Conservation (phyloP, 1,284 basidiomycete genomes). For the Farysia itapuensis region DNA sequence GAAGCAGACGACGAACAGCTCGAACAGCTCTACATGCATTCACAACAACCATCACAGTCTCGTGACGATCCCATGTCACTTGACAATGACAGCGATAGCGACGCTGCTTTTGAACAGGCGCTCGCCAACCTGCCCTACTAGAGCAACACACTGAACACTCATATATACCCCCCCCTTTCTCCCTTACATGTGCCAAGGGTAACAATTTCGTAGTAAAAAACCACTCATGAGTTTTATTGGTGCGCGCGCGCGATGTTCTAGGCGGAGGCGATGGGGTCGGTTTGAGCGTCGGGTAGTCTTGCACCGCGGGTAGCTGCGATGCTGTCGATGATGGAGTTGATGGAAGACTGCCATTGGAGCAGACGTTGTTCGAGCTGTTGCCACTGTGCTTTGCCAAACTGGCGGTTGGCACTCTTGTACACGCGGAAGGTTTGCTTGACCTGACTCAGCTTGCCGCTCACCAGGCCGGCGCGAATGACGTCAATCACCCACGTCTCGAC, state of each 20-base stretch:
- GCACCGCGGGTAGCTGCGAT: slow-evolving; percentile 34
- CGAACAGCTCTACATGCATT: slow-evolving; percentile 20
- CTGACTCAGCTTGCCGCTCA: slow-evolving; percentile 55
- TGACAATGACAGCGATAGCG: background rate
- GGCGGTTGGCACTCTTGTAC: slow-evolving; percentile 50
- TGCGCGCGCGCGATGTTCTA: no score
- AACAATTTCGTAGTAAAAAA: no score
- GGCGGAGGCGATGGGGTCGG: slow-evolving; percentile 2
- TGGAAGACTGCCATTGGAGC: slow-evolving; percentile 51
- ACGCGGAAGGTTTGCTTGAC: slow-evolving; percentile 53
- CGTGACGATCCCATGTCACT: no score
- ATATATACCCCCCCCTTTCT: no score
- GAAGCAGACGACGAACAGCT: slow-evolving; percentile 12
- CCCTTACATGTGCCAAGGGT: no score
- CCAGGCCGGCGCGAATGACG: slow-evolving; percentile 57
- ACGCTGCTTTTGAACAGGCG: slow-evolving; percentile 2
- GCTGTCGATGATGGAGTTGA: slow-evolving; percentile 41
- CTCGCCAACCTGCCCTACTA: slow-evolving; percentile 2
- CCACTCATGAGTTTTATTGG: no score
- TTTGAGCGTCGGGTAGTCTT: slow-evolving; percentile 5
- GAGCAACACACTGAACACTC: no score
- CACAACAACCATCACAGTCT: slow-evolving; percentile 1
- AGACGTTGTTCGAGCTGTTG: slow-evolving; percentile 46
- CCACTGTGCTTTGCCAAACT: slow-evolving; percentile 56
- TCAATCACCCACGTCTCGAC: slow-evolving; percentile 60